Conservation (phyloP, 495 filamentous ascomycete genomes). For the Penicillium atrosanguineum region DNA sequence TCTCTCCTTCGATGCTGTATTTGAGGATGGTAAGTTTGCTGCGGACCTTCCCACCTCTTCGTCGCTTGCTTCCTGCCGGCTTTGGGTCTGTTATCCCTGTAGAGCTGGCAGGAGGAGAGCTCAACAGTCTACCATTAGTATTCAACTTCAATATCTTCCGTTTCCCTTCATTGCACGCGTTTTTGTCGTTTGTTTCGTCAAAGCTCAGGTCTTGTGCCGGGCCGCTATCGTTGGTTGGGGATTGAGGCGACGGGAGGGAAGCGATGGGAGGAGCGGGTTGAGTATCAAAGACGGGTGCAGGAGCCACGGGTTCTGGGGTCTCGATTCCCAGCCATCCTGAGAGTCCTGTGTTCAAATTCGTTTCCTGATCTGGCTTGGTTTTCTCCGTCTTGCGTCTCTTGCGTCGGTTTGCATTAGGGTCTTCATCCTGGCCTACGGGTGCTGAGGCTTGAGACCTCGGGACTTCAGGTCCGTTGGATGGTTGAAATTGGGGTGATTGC, state of each 20-base stretch:
- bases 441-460: background rate
- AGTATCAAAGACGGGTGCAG: background rate
- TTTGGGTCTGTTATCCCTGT: conserved; percentile 22
- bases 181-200: background rate
- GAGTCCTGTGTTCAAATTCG: conserved; percentile 8
- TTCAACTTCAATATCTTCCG: conserved; percentile 55
- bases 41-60: conserved; percentile 18
- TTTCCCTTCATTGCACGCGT: conserved; percentile 5
- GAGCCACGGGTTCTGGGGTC: background rate
- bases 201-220: background rate
- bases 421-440: conserved; percentile 27
- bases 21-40: conserved; percentile 42
- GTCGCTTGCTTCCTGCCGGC: conserved; percentile 22
- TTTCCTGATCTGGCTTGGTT: conserved; percentile 12
- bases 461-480: background rate
- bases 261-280: background rate
- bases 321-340: conserved; percentile 23
- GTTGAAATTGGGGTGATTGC: background rate
- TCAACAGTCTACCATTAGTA: conserved; percentile 54
- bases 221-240: background rate
- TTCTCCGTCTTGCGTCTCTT: conserved; percentile 54
- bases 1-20: conserved; percentile 34
- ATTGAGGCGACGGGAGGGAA: background rate
- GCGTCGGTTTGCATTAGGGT: conserved; percentile 41
- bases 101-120: conserved; percentile 43